Base-by-base conservation (phyloP, 495 filamentous ascomycete genomes). In the Elaphomyces granulatus region DNA sequence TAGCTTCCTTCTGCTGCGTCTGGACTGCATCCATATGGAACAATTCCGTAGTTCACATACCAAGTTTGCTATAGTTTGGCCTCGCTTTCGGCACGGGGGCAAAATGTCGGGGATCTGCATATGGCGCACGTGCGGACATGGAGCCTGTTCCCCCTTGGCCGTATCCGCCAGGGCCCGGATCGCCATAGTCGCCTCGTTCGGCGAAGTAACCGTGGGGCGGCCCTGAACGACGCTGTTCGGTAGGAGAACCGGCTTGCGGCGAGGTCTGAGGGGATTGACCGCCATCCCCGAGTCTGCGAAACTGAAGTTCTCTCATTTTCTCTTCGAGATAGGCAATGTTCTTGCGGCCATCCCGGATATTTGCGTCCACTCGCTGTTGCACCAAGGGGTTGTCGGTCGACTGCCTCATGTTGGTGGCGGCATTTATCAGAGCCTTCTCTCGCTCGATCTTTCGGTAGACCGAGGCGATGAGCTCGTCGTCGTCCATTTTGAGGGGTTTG, bases 391-490 rank as follows among this genome's bases (percentile, higher is more conserved):
- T 96, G 63, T 84, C 77, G 50, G 88, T 94, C 52, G 87, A 85
- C 65, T 85, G 82, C 68, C 87, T 80, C 83, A 99, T 93, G 42
- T 80, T 74, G 56, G 84, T 84, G 38, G 92, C 92, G 48, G 83
- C 87, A 60, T 83, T 80, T 70, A 99, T 90, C 48, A 99, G 75
- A 50, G 81, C 80, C 70, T 88, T 87, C 61, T 99, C 92, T 59
- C 90, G 76, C 71, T 95, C 86, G 63, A 96, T 95, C 83, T 99
- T 96, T 65, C 77, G 80, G 66, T 80, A 76, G 67, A 96, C 83
- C 64, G 87, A 81, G 63, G 70, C 73, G 64, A 88, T 75, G 50
- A 82, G 75, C 51, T 87, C 80, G 50, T 93, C 85, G 60, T 61
- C 61, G 43, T 65, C 64, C 64, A 68, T 68, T 51, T 47, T 66